Conservation (phyloP, 2,329 filamentous ascomycete species). For the Macrophomina tecta region DNA sequence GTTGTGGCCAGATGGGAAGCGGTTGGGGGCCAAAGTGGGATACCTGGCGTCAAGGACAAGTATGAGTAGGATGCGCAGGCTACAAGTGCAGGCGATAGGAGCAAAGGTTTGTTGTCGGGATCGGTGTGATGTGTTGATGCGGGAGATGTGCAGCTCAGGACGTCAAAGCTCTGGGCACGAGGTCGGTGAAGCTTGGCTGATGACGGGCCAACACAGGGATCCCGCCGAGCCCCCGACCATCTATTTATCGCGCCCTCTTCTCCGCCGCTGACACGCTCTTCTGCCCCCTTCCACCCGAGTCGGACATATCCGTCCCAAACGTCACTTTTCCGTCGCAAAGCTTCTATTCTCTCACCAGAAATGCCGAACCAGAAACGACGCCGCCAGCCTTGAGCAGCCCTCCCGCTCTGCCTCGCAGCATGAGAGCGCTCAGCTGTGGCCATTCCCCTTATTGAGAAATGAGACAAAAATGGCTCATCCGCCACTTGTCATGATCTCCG, state of each 20-base stretch:
- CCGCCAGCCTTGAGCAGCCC: neutral
- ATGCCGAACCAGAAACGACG: neutral
- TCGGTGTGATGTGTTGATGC: constrained; percentile 27
- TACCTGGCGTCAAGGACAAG: neutral
- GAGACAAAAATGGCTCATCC: neutral
- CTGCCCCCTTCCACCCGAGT: neutral
- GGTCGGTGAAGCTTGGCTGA: constrained; percentile 29
- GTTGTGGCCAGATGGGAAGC: neutral
- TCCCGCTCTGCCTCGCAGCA: neutral
- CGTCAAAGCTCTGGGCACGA: constrained; percentile 26
- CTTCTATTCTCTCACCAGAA: neutral
- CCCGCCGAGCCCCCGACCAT: constrained; percentile 4
- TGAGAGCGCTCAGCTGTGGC: neutral
- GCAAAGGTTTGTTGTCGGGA: constrained; percentile 20
- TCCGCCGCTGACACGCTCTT: neutral
- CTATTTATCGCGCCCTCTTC: constrained; percentile 8
- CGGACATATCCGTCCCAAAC: neutral
- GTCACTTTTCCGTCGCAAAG: neutral
- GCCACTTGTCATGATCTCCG: neutral
- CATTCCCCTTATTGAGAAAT: neutral
- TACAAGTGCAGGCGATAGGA: constrained; percentile 2
- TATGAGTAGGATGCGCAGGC: constrained; percentile 2
- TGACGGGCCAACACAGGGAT: constrained; percentile 23
- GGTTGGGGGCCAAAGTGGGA: neutral
- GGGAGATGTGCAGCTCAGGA: constrained; percentile 23